These are phyloP conservation scores for Thielaviopsis ethacetica DNA, from an alignment of 2,329 filamentous ascomycete genomes.

Conservation along the genomic window DNA sequence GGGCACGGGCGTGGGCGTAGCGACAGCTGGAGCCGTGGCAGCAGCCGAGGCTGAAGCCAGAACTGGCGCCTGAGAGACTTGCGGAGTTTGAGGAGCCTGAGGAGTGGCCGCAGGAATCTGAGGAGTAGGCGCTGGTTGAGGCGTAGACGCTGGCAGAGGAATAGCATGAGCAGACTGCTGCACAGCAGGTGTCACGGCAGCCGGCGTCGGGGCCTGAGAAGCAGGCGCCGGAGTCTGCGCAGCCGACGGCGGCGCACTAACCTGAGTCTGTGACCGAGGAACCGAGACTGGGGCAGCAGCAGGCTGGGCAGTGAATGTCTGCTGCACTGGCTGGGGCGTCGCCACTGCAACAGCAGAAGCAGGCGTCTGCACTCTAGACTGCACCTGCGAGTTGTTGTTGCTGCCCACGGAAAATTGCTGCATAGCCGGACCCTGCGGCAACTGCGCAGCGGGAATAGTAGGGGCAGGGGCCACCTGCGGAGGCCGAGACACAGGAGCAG, in stretches of 20 bases:
- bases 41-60: not conserved
- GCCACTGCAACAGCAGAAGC: too few relatives aligned
- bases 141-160: not conserved
- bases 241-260: not conserved
- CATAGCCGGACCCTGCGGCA: not conserved
- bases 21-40: not conserved
- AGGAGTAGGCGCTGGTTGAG: not conserved
- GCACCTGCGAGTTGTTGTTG: too few relatives aligned
- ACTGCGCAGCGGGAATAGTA: not conserved
- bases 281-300: not conserved
- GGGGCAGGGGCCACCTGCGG: not conserved
- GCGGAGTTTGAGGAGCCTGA: not conserved
- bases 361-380: not conserved
- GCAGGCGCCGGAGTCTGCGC: not conserved
- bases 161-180: conserved; percentile 1
- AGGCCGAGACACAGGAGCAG: not conserved
- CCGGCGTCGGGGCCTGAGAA: not conserved
- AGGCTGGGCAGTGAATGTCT: not conserved
- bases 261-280: not conserved
- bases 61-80: not conserved
- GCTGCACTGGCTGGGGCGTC: not conserved
- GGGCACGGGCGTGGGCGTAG: not conserved
- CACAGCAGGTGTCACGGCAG: not conserved
- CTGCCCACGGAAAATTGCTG: not conserved
- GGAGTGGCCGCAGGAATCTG: not conserved